A percentile compares a stretch with the other conserved stretches of the same genome.
These are phyloP conservation scores for Panicum miliaceum DNA, from an alignment of 176 grass and related monocot species.

Conservation along the genomic window DNA sequence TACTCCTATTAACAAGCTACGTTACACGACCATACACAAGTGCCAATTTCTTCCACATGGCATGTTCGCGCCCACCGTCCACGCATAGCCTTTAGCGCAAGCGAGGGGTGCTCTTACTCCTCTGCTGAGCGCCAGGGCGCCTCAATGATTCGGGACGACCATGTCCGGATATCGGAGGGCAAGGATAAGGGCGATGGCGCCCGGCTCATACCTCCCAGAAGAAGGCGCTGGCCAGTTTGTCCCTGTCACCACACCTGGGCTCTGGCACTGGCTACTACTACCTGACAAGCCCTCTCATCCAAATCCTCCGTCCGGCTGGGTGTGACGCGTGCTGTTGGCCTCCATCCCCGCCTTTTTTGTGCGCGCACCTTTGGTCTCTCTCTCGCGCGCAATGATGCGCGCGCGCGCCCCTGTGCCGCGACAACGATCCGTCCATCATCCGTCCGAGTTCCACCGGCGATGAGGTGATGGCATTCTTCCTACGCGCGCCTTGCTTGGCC, in stretches of 20 bases:
- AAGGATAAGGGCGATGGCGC: constrained; percentile 45
- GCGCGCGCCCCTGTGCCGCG: constrained; percentile 9
- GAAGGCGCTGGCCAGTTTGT: too few relatives aligned
- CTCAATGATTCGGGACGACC: constrained; percentile 59
- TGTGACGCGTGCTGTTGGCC: constrained; percentile 44
- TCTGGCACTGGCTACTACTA: background rate
- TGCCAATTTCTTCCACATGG: constrained; percentile 39
- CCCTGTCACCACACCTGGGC: constrained; percentile 41
- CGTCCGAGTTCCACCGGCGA: too few relatives aligned
- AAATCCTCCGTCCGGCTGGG: constrained; percentile 27
- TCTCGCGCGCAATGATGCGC: constrained; percentile 58
- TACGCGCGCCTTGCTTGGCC: background rate
- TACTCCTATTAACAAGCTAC: background rate
- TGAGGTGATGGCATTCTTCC: too few relatives aligned
- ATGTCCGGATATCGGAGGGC: constrained; percentile 38
- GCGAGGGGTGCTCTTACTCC: background rate
- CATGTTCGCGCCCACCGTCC: background rate
- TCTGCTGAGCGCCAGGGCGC: constrained; percentile 47
- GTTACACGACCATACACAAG: background rate
- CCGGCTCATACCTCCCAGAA: too few relatives aligned
- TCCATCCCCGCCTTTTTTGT: constrained; percentile 52
- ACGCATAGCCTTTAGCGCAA: background rate
- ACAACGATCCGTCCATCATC: background rate
- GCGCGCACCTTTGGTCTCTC: constrained; percentile 47
- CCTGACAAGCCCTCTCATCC: constrained; percentile 39